Percentiles rank a stretch among this genome's conserved stretches.
Evolutionary conservation across 768 basidiomycete genomes (phyloP).

Genomic region (Piloderma croceum): DNA sequence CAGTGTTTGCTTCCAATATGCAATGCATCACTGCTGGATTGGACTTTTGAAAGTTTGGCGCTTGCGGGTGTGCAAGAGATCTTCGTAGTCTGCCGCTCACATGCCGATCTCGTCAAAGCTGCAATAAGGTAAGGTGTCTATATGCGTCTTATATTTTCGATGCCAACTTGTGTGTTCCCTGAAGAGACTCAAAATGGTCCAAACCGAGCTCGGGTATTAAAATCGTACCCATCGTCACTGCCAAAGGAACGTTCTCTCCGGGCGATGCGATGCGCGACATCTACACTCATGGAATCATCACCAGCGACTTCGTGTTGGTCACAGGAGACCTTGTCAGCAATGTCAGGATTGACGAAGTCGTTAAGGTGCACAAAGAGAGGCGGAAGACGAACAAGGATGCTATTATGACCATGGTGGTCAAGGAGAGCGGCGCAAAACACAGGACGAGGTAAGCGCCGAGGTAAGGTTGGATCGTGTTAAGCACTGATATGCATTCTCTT

Average conservation of each 20-base stretch:
- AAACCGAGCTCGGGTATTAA: conserved; percentile 72
- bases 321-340: conserved; percentile 92
- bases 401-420: conserved; percentile 94
- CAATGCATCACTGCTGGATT: conserved; percentile 88
- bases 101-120: conserved; percentile 78
- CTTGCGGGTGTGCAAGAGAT: conserved; percentile 96
- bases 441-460: conserved; percentile 65
- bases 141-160: conserved; percentile 11
- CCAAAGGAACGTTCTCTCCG: conserved; percentile 81
- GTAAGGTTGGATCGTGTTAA: no score
- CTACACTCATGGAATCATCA: conserved; percentile 86
- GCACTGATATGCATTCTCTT: conserved; percentile 7
- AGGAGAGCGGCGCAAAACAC: conserved; percentile 67
- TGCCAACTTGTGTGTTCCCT: no score
- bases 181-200: conserved; percentile 81
- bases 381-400: conserved; percentile 85
- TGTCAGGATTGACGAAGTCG: conserved; percentile 83
- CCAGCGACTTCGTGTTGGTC: conserved; percentile 86
- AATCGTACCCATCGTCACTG: conserved; percentile 80
- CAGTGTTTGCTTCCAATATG: conserved; percentile 92
- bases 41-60: conserved; percentile 94
- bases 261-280: conserved; percentile 93
- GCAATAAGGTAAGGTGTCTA: conserved; percentile 66
- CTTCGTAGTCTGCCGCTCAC: conserved; percentile 90
- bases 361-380: conserved; percentile 82